Conservation (phyloP, 257 asterid genomes). For the Salvia rosmarinus region DNA sequence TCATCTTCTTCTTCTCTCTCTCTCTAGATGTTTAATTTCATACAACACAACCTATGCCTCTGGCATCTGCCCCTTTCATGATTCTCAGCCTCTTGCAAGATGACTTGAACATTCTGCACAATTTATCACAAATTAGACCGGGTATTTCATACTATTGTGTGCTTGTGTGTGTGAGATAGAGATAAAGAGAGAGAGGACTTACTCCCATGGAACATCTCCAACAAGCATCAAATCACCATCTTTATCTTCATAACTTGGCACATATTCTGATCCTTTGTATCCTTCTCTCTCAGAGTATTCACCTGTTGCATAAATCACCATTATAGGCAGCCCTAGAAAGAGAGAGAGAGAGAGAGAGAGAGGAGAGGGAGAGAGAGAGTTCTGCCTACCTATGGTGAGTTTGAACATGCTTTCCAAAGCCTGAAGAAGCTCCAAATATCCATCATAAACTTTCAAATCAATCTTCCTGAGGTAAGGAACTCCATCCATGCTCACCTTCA, state of each 20-base stretch:
- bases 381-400: conserved; percentile 49
- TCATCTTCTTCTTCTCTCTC: not conserved
- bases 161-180: too few relatives aligned
- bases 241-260: conserved; percentile 72
- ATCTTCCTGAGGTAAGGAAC: conserved; percentile 76
- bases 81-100: conserved; percentile 68
- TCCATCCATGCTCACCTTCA: conserved; percentile 79
- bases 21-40: conserved; percentile 27
- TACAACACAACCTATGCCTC: conserved; percentile 50
- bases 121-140: not conserved
- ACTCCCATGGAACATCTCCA: conserved; percentile 43
- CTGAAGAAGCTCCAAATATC: conserved; percentile 53
- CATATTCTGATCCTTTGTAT: conserved; percentile 60
- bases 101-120: conserved; percentile 63
- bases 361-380: not conserved
- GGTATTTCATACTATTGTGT: not conserved
- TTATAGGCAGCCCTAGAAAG: not conserved
- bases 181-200: conserved; percentile 41
- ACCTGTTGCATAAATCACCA: conserved; percentile 27
- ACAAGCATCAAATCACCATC: conserved; percentile 69
- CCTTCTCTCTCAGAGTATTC: conserved; percentile 69
- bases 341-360: conserved; percentile 8
- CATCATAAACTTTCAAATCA: conserved; percentile 54
- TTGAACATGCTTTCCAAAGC: conserved; percentile 69
- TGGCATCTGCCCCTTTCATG: conserved; percentile 66